Base-by-base conservation (phyloP, 1,284 basidiomycete genomes). In the Tremellales sp. region DNA sequence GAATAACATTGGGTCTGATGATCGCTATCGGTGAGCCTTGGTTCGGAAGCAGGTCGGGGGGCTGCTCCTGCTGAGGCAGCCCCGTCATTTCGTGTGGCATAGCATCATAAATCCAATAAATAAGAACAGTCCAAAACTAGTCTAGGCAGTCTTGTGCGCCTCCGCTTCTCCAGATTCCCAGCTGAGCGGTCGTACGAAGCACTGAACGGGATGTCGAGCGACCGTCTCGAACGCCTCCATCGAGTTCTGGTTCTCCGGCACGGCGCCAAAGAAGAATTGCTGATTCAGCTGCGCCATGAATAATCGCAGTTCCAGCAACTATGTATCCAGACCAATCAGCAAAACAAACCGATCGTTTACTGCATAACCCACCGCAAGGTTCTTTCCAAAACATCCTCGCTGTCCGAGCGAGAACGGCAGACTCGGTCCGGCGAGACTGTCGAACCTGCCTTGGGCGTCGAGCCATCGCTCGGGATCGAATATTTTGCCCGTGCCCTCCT, bases 381-480 rank as follows among this genome's bases (percentile, higher is more conserved):
- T 54, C 28, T 61, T 61, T 14, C 66, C 66, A 33, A 65, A 66
- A 48, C 66, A 68, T 16, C 56, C 56, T 18, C 66, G 40, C 41
- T 63, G 63, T 29, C 66, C 66, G 4, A 50, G 21, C 5, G 57
- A 58, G 44, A 66, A 68, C 7, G 61, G 63, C 16, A 60, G 13
- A 35, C 52, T 60, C 5, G 65, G 61, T 6, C 66, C 64, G 3
- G 60, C 56, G 40, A 54, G 54, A 14, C 46, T 16, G 32, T 68
- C 57, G 38, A 65, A 66, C 19, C 43, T 27, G 4, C 66, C 66
- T 13, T 63, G 50, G 1, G 28, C 38, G 18, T 57, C 45, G 4
- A 68, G 37, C 66, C 66, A 68, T 28, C 66, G 35, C 18, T 59
- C 58, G 14, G 66, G 66, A 25, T 54, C 38, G 37, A 63, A 66